A percentile compares a stretch with the other conserved stretches of the same genome.
Conservation (phyloP, 176 grass and related monocot genomes). For the Olyra latifolia region DNA sequence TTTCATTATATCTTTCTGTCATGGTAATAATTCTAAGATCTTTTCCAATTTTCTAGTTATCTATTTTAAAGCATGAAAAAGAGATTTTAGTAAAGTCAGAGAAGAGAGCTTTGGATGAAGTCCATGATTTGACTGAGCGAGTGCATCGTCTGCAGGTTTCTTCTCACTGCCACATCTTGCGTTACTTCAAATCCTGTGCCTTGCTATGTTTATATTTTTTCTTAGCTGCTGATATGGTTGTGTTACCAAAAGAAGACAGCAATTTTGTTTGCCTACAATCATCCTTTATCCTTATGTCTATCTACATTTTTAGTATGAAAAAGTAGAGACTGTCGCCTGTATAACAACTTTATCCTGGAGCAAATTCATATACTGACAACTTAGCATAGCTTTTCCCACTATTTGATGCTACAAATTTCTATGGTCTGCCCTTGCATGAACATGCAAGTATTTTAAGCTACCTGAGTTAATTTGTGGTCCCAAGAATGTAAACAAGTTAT, state of each 20-base stretch:
- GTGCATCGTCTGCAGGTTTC: conserved; percentile 87
- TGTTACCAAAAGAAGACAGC: not conserved
- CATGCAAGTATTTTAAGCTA: not conserved
- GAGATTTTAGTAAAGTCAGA: conserved; percentile 73
- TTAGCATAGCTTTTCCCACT: not conserved
- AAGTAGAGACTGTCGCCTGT: not conserved
- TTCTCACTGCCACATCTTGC: not conserved
- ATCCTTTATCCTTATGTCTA: conserved; percentile 7
- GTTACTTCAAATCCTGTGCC: not conserved
- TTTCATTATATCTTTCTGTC: not conserved
- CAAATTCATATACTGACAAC: not conserved
- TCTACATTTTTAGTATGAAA: not conserved
- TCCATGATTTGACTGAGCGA: conserved; percentile 60
- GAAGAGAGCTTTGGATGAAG: conserved; percentile 75
- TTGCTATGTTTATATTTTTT: conserved; percentile 3
- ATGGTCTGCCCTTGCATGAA: not conserved
- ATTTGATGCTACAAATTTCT: not conserved
- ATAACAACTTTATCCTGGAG: not conserved
- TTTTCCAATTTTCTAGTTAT: conserved; percentile 49
- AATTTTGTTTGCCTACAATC: not conserved
- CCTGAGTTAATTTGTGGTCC: not conserved
- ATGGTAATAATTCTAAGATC: conserved; percentile 12
- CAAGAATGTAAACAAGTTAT: conserved; percentile 1
- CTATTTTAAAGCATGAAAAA: conserved; percentile 81
- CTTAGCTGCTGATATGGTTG: conserved; percentile 1